A percentile compares a stretch with the other conserved stretches of the same genome.
Conservation (phyloP, 2,329 filamentous ascomycete species). For the Colletotrichum sp. region DNA sequence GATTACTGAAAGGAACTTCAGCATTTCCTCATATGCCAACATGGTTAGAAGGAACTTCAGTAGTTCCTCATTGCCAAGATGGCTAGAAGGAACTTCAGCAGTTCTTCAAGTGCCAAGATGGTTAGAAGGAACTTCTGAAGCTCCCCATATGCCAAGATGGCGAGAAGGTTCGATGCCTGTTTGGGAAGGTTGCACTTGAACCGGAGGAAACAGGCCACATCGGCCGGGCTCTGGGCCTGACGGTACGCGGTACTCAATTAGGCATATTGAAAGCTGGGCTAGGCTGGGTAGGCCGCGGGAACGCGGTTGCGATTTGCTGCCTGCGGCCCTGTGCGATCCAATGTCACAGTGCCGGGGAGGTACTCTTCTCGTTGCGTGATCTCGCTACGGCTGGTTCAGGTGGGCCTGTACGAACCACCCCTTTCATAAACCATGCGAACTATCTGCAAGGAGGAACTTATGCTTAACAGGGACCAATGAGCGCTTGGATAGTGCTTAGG, state of each 20-base stretch:
- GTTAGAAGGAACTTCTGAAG: too few species aligned
- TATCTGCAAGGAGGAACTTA: background rate
- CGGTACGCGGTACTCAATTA: too few species aligned
- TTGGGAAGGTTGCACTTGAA: background rate
- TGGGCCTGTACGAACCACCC: background rate
- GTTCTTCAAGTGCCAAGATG: too few species aligned
- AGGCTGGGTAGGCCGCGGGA: accelerated
- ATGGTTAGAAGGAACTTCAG: too few species aligned
- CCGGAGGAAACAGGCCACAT: background rate
- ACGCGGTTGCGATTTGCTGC: background rate
- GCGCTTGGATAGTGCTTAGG: background rate
- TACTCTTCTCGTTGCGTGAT: background rate
- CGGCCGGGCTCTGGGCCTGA: background rate
- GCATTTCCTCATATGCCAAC: too few species aligned
- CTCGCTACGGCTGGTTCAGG: background rate
- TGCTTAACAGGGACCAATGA: background rate
- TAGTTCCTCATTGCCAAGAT: background rate
- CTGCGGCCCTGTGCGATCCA: background rate
- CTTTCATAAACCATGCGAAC: background rate
- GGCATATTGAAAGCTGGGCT: too few species aligned
- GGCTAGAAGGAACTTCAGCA: background rate
- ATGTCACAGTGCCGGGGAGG: background rate
- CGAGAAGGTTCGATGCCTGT: background rate
- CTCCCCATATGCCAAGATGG: too few species aligned
- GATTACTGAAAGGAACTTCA: too few species aligned